phyloP scores from a whole-genome alignment of 23 red algal genomes.

The Gracilaria caudata region DNA sequence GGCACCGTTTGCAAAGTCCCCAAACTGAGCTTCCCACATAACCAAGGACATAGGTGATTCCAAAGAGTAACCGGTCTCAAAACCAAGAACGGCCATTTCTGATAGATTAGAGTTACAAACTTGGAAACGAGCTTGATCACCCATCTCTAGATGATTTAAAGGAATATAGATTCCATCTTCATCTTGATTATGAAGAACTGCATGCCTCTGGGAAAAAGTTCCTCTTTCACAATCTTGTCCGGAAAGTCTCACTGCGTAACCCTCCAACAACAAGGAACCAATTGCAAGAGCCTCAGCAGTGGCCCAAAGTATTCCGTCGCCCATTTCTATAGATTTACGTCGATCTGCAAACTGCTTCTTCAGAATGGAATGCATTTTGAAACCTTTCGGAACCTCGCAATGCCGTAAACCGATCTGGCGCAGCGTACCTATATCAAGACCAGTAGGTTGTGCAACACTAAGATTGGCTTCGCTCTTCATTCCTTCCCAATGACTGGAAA shows the following conservation, averaged over 20 bases:
- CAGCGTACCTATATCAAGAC: constrained; percentile 75
- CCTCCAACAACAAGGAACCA: constrained; percentile 85
- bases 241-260: constrained; percentile 87
- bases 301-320: constrained; percentile 93
- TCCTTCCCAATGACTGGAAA: constrained; percentile 94
- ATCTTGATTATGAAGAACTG: constrained; percentile 91
- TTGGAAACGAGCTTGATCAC: constrained; percentile 77
- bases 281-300: constrained; percentile 94
- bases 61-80: constrained; percentile 96
- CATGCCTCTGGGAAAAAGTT: constrained; percentile 97
- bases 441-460: constrained; percentile 78
- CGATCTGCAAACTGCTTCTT: constrained; percentile 87
- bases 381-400: constrained; percentile 76
- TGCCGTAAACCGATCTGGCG: constrained; percentile 76
- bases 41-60: constrained; percentile 92
- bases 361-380: constrained; percentile 90
- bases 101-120: constrained; percentile 98
- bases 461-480: constrained; percentile 84
- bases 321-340: constrained; percentile 81
- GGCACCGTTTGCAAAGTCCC: constrained; percentile 98
- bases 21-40: constrained; percentile 99
- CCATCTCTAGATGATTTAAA: constrained; percentile 80
- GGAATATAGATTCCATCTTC: constrained; percentile 72
- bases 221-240: constrained; percentile 99
- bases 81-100: constrained; percentile 97